Base-by-base conservation (phyloP, 2,329 filamentous ascomycete genomes). In the Penicillium decumbens region DNA sequence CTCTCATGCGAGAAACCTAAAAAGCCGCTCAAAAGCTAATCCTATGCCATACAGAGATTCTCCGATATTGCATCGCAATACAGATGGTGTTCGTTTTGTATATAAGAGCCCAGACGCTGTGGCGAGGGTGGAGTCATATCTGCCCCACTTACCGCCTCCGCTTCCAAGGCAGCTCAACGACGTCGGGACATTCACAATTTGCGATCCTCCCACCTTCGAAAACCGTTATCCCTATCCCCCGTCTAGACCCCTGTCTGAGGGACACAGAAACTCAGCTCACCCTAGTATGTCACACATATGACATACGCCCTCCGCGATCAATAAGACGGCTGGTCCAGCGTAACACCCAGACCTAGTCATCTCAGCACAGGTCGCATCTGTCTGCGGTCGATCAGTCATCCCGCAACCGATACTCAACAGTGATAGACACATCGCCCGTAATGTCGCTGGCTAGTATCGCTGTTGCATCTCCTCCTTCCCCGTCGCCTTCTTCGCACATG, bases 401-500 rank as follows among this genome's bases (percentile, higher is more conserved):
- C 59, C 39, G 30, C 43, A 23, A 41, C 41, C 28, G 10, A 38
- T 18, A 40, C 29, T 39, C n/a, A 39, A 15, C 30, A 23, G 45
- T 10, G 28, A 57, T 54, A 47, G 49, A 51, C 18, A 42, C 38
- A 25, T 29, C 47, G 20, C 28, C 50, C 24, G 42, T 44, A 15
- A 38, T 53, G 7, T 55, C 56, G 13, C 39, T 61, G 13, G 57
- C 48, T 32, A 44, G 58, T 15, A 38, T 56, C 43, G 47, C 53
- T 29, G 49, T 44, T 15, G 45, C 50, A 29, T 42, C 50, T 7
- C 35, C 38, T 12, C 18, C 32, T 23, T 45, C 49, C 25, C 45
- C 61, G 20, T 50, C 57, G 29, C 54, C 63, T 6, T 49, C 58
- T 6, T 35, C 30, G n/a, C 37, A 59, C 56, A 45, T 54, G 53